Evolutionary conservation across 805 yeast species (phyloP), one percentile per base, ranked within the genome.

Genomic region (Saccharomyces kudriavzevii): DNA sequence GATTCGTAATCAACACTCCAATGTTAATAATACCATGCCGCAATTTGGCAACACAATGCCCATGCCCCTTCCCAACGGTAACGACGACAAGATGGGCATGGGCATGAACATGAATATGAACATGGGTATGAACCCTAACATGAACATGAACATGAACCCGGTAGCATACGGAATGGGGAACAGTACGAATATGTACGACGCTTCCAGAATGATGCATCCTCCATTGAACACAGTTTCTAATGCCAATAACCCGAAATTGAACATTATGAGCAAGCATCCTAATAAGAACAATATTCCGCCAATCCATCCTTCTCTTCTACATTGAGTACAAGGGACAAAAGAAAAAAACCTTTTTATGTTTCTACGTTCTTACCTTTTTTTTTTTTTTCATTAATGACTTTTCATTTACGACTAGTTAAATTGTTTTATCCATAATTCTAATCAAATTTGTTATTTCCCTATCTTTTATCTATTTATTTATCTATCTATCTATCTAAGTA

Each of bases 251-350:
- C 6, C 43, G 24, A 35, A 17, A 35, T 20, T 17, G 24, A 35
- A 17, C 11, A 35, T 8, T 17, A 35, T 35, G 24, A 35, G 17
- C 43, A 35, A 35, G 43, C 43, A 35, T 35, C 43, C 43, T 17
- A 35, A 35, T 17, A 50, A 24, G 43, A 35, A 50, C 26, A 54
- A 51, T 29, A 49, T 56, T 20, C 63, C 63, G 28, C 60, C 63
- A 29, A 58, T 60, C 24, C 63, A 58, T 50, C 63, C 63, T 24
- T 58, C 63, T 27, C 51, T 60, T 43, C 54, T 57, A 31, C 57
- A 57, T 14, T 57, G 43, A 35, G 22, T 17, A 35, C 24, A 35
- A 35, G 24, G 22, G 43, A 8, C 5, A 35, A 35, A 35, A 20
- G 17, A 35, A 35, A 17, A 35, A 13, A 31, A 31, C 14, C 6